These are phyloP conservation scores for Paramecium pentaurelia DNA, from an alignment of 73 alveolate species.

Conservation along the genomic window DNA sequence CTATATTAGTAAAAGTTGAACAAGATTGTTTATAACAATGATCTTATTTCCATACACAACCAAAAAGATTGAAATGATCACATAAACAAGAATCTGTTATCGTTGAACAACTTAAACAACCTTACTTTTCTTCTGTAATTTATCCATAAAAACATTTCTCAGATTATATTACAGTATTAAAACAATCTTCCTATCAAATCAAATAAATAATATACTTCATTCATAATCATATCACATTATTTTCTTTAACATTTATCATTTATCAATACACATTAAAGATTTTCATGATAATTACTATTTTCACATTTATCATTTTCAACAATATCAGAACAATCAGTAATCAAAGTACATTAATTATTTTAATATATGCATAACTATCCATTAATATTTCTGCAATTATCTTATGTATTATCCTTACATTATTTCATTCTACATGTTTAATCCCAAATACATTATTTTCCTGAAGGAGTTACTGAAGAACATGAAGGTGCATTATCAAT, in stretches of 20 bases:
- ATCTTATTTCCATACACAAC: not conserved
- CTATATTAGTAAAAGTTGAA: not conserved
- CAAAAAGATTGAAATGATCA: not conserved
- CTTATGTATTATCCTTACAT: not conserved
- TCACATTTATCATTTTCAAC: not conserved
- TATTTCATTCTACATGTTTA: not conserved
- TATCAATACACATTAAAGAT: not conserved
- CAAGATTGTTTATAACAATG: not conserved
- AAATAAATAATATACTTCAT: not conserved
- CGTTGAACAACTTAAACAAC: not conserved
- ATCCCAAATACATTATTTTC: not conserved
- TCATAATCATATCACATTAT: not conserved
- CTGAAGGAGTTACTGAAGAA: not conserved
- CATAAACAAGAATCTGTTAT: not conserved
- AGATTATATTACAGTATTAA: not conserved
- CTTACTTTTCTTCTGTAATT: not conserved
- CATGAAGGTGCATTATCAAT: not conserved
- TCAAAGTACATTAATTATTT: not conserved
- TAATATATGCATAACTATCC: not conserved
- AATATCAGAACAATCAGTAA: not conserved
- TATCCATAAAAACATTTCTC: not conserved
- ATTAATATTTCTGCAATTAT: not conserved
- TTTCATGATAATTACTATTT: not conserved
- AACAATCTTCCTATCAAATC: not conserved
- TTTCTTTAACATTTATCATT: not conserved